Percentiles rank a stretch among this genome's conserved stretches.
These are phyloP conservation scores for Boletus fagicola DNA, from an alignment of 768 basidiomycete species.

Conservation along the genomic window DNA sequence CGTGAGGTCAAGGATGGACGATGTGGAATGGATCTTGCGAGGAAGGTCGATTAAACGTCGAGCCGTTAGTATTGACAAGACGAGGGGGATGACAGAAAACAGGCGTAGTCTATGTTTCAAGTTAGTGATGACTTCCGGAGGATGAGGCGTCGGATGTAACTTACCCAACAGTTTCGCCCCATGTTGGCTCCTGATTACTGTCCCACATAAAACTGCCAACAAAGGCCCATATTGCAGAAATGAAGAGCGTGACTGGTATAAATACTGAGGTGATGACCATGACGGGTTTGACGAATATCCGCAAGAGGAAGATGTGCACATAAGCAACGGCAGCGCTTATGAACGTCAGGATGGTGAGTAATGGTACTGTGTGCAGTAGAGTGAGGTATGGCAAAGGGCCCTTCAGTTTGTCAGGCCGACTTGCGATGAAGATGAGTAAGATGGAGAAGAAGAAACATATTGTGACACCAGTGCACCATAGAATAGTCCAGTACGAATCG, in stretches of 20 bases:
- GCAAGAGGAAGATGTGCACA: constrained; percentile 69
- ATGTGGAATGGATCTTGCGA: constrained; percentile 64
- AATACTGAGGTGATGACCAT: constrained; percentile 76
- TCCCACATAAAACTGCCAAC: constrained; percentile 73
- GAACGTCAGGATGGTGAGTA: constrained; percentile 70
- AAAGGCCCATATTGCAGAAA: constrained; percentile 80
- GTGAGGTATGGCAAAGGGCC: constrained; percentile 59
- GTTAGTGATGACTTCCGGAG: constrained; percentile 10
- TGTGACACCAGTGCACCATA: constrained; percentile 60
- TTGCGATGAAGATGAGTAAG: constrained; percentile 60
- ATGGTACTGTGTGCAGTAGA: constrained; percentile 72
- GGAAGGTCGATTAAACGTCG: constrained; percentile 72
- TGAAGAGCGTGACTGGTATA: constrained; percentile 68
- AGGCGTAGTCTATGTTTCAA: constrained; percentile 42
- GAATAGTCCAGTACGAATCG: constrained; percentile 67
- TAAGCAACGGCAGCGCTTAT: constrained; percentile 72
- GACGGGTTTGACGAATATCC: constrained; percentile 81
- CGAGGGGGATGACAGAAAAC: constrained; percentile 73
- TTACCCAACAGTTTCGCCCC: constrained; percentile 81
- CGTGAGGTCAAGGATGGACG: constrained; percentile 54
- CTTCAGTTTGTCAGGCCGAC: constrained; percentile 35
- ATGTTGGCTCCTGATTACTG: constrained; percentile 56
- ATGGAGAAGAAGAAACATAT: constrained; percentile 62
- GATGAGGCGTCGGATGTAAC: constrained; percentile 24
- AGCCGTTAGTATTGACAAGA: constrained; percentile 66